A percentile compares a stretch with the other conserved stretches of the same genome.
Evolutionary conservation across 2,329 filamentous ascomycete genomes (phyloP).

Genomic region (Plenodomus tracheiphilus): DNA sequence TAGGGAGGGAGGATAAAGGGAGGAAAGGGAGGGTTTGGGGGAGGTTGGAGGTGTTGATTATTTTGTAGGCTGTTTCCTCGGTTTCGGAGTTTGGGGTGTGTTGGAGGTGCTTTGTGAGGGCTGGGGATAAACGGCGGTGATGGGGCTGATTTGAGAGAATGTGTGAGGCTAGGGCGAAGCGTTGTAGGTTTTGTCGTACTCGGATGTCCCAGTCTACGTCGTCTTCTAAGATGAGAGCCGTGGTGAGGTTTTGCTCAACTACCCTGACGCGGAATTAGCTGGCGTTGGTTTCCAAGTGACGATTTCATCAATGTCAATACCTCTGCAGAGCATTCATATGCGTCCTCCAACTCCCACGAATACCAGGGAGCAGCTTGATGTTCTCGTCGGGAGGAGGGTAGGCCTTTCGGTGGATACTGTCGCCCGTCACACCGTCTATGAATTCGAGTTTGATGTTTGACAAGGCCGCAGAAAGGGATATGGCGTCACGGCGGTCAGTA

Average conservation of each 20-base stretch:
- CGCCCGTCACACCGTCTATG: constrained; percentile 53
- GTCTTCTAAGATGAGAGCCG: constrained; percentile 37
- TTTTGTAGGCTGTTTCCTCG: constrained; percentile 25
- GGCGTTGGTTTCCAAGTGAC: neutral
- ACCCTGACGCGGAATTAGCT: constrained; percentile 16
- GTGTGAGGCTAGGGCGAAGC: constrained; percentile 32
- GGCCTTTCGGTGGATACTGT: constrained; percentile 29
- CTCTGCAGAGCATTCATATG: constrained; percentile 38
- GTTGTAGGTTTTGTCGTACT: constrained; percentile 33
- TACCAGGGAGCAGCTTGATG: constrained; percentile 29
- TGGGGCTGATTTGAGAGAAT: constrained; percentile 9
- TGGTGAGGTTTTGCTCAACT: constrained; percentile 35
- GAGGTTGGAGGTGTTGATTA: constrained; percentile 26
- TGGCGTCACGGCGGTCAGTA: constrained; percentile 57
- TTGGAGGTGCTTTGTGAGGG: constrained; percentile 15
- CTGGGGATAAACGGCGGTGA: constrained; percentile 1
- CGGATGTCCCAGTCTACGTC: constrained; percentile 40
- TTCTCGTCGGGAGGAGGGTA: constrained; percentile 37
- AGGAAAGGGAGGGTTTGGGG: constrained; percentile 24
- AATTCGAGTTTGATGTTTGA: constrained; percentile 55
- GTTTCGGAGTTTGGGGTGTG: constrained; percentile 29
- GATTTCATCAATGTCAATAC: constrained; percentile 5
- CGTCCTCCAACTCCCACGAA: constrained; percentile 37
- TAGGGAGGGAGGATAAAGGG: constrained; percentile 16
- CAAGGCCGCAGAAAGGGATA: constrained; percentile 54